Evolutionary conservation across 768 basidiomycete genomes (phyloP).

Genomic region (Pleurotus citrinopileatus): DNA sequence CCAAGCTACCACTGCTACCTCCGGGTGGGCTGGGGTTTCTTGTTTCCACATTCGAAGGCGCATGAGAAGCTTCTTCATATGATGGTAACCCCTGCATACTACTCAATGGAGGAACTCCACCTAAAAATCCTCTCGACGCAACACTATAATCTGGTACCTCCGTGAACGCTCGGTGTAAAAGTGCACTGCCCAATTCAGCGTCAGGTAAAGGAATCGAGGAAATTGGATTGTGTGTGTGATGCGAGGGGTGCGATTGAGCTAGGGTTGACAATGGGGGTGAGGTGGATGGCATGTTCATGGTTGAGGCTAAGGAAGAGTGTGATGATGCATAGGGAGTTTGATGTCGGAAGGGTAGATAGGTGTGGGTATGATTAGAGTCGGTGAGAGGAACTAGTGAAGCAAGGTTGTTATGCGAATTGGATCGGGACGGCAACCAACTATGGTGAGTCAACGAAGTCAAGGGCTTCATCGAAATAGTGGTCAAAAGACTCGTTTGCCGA

Average conservation of each 20-base stretch:
- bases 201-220: conserved; percentile 13
- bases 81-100: conserved; percentile 79
- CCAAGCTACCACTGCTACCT: too few species aligned
- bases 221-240: conserved; percentile 16
- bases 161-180: conserved; percentile 63
- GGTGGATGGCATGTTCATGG: not conserved
- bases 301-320: not conserved
- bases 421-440: conserved; percentile 37
- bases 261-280: not conserved
- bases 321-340: not conserved
- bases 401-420: conserved; percentile 25
- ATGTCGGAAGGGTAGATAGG: conserved; percentile 1
- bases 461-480: conserved; percentile 63
- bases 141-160: conserved; percentile 85
- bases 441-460: conserved; percentile 45
- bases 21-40: too few species aligned
- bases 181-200: conserved; percentile 20
- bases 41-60: conserved; percentile 4
- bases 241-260: not conserved
- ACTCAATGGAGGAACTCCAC: conserved; percentile 83
- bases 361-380: conserved; percentile 1
- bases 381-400: not conserved
- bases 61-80: conserved; percentile 66
- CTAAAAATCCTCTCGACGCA: conserved; percentile 84
- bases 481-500: conserved; percentile 49